phyloP scores from a whole-genome alignment of 2,329 filamentous ascomycete genomes.

The Clonostachys rosea region DNA sequence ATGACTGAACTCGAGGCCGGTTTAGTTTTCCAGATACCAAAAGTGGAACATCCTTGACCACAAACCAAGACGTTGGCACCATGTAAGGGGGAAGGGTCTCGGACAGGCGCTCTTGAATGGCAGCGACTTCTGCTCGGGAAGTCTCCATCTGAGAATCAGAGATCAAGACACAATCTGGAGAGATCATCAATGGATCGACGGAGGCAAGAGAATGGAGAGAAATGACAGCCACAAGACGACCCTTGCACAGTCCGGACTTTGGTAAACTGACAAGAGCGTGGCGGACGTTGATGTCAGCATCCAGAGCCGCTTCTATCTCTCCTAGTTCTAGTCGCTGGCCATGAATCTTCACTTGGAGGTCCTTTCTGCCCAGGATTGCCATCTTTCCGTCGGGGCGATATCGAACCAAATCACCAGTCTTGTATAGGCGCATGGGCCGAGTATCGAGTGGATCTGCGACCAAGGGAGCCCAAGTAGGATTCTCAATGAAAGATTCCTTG shows the following conservation, averaged over 20 bases:
- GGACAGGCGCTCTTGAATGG: conserved; percentile 19
- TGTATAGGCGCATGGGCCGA: conserved; percentile 24
- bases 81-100: conserved; percentile 27
- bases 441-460: background rate
- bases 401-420: conserved; percentile 40
- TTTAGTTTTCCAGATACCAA: conserved; percentile 20
- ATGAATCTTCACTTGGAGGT: conserved; percentile 52
- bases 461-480: background rate
- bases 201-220: background rate
- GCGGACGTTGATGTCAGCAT: conserved; percentile 52
- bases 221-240: background rate
- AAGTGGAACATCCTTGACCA: conserved; percentile 15
- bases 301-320: conserved; percentile 34
- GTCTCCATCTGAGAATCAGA: too few species aligned
- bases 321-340: conserved; percentile 49
- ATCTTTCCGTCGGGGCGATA: conserved; percentile 32
- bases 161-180: too few species aligned
- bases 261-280: conserved; percentile 27
- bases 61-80: conserved; percentile 22
- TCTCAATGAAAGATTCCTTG: conserved; percentile 8
- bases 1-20: conserved; percentile 29
- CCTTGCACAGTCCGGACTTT: conserved; percentile 16
- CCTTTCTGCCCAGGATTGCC: conserved; percentile 44
- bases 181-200: too few species aligned
- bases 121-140: too few species aligned